Evolutionary conservation across 495 filamentous ascomycete species (phyloP), one percentile per base, ranked within the genome.

Genomic region (Aspergillus kassunensis): DNA sequence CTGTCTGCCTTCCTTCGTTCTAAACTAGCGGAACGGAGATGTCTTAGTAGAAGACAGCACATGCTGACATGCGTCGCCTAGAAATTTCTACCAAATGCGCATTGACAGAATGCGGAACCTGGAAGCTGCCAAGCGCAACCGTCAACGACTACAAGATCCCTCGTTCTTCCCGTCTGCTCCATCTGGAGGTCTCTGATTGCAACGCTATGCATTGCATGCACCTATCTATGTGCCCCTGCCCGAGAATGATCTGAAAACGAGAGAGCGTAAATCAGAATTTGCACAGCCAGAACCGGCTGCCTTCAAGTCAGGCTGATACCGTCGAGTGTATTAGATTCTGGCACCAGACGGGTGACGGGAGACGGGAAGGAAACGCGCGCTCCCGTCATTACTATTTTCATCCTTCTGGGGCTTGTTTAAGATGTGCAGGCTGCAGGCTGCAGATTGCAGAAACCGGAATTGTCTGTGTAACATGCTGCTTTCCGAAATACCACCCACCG

Each of bases 51-150:
- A 33, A 9, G 43, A 33, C 21, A 44, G 12, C 19, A 42, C 36
- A 15, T n/a, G 18, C 51, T 53, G 51, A 53, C 36, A 30, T 24
- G 31, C 33, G 39, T 44, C 27, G 43, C 21, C 39, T 63, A 95
- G 90, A 63, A 83, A 82, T 25, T 93, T 97, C 64, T 93, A 89
- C 64, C 88, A 95, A 51, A 87, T 86, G 70, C 84, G 92, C 16
- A 61, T 95, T 44, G 85, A 90, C 59, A 84, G 84, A 49, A 83
- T 89, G 63, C 80, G 87, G 43, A 88, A 88, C 64, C 80, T 80
- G 12, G 91, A 96, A 64, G 78, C 87, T 42, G 84, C 89, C 23
- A 92, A 84, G 64, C 78, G 88, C 25, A 95, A 92, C 63, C 80
- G 84, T 21, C 89, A 96, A 61, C 79, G 91, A 21, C 58, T 97